Evolutionary conservation across 768 basidiomycete species (phyloP), one percentile per base, ranked within the genome.

Genomic region (Phallus indusiatus): DNA sequence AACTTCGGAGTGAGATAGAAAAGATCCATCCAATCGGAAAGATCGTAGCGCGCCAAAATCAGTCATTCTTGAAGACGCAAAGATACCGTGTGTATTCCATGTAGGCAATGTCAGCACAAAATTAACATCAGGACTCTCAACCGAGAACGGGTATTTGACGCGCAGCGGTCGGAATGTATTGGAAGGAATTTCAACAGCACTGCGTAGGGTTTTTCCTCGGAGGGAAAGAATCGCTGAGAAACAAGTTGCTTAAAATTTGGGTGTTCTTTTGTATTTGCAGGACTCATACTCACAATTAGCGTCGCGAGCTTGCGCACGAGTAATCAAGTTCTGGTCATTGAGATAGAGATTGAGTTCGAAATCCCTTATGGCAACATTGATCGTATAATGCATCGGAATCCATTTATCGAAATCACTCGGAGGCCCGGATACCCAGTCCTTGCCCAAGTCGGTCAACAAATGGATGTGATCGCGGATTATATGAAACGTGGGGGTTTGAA

Each of bases 291-390:
- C 65, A 93, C 93, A 85, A 68, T 98, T 97, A 64, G 92, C 88
- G n/a, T 92, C 87, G 58, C 73, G 74, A 59, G 84, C 74, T 35
- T 85, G 73, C 2, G 94, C 92, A 61, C 88, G 89, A 74, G 96
- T 92, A 53, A 98, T 89, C 67, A 98, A 91, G 67, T 98, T 98
- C 67, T 93, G 92, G 70, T 98, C 95, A 67, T 98, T 98, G 54
- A 90, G 83, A 67, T 90, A 94, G 22, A 90, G 68, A 64, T 88
- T 86, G 53, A 95, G 68, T 60, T 82, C 79, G 70, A 84, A 94
- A 65, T 91, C 83, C 67, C 84, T 77, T 60, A 97, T 70, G 58
- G 83, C 78, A 52, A 96, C 63, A 53, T 86, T 76, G 63, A 94
- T 71, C 16, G 70, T 70, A 71, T 98, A 98, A 7, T 83, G 67